Percentiles rank a stretch among this genome's conserved stretches.
Evolutionary conservation across 2,329 filamentous ascomycete species (phyloP).

Genomic region (Stagonosporopsis cucurbitacearum): DNA sequence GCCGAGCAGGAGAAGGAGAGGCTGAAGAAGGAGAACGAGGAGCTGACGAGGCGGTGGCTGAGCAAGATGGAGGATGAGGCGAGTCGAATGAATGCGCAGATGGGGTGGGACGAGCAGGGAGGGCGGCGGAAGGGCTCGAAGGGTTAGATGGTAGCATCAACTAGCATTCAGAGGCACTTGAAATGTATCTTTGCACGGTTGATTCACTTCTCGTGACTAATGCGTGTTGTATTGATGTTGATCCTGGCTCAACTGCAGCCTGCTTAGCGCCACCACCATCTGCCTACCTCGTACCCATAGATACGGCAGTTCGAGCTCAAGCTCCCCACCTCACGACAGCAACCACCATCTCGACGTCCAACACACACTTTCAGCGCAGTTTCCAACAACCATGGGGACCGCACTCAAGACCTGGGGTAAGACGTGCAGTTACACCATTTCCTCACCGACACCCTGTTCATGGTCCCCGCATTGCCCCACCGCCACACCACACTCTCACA

Average conservation of each 20-base stretch:
- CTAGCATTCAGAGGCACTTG: not conserved
- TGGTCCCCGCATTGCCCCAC: conserved; percentile 12
- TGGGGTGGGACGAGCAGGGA: conserved; percentile 36
- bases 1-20: conserved; percentile 76
- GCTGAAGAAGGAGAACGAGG: conserved; percentile 82
- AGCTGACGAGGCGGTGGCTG: conserved; percentile 92
- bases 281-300: too few relatives aligned
- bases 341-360: conserved; percentile 15
- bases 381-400: conserved; percentile 37
- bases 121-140: not conserved
- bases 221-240: not conserved
- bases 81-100: conserved; percentile 75
- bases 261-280: conserved; percentile 13
- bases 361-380: conserved; percentile 6
- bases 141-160: not conserved
- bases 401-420: conserved; percentile 49
- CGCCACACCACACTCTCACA: conserved; percentile 3
- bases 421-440: conserved; percentile 5
- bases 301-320: conserved; percentile 14
- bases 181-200: not conserved
- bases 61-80: conserved; percentile 83
- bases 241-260: conserved; percentile 5
- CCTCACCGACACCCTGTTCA: not conserved
- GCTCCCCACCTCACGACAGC: conserved; percentile 32
- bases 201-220: not conserved